Conservation (phyloP, 2,329 filamentous ascomycete genomes). For the Aureobasidium sp. region DNA sequence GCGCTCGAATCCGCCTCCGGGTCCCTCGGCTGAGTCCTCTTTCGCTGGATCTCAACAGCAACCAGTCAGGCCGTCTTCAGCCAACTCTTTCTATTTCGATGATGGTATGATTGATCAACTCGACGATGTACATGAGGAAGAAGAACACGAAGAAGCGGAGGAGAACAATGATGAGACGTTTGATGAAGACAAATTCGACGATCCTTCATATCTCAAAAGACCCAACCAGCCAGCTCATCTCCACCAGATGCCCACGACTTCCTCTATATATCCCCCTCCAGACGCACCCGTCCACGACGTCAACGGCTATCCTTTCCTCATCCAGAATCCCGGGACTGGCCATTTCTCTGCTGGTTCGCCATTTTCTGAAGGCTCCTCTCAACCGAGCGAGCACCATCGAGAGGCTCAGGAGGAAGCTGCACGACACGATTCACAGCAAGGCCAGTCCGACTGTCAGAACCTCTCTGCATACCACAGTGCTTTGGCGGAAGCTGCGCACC, state of each 20-base stretch:
- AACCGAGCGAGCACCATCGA: background rate
- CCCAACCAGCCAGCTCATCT: background rate
- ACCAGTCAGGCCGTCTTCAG: constrained; percentile 17
- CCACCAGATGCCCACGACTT: background rate
- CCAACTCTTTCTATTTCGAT: constrained; percentile 23
- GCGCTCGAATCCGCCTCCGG: background rate
- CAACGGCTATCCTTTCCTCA: constrained; percentile 4
- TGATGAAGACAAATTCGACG: constrained; percentile 30
- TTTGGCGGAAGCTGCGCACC: constrained; percentile 69
- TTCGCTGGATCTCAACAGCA: background rate
- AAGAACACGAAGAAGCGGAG: background rate
- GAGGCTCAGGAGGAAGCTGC: background rate
- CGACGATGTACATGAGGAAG: background rate
- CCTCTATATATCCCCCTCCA: background rate
- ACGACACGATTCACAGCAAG: constrained; percentile 28
- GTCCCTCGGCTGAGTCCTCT: background rate
- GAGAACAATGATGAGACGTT: constrained; percentile 13
- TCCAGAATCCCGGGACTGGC: constrained; percentile 1
- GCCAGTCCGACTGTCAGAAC: constrained; percentile 32
- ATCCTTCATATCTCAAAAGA: constrained; percentile 10
- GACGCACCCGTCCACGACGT: background rate
- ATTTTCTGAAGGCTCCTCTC: constrained; percentile 4
- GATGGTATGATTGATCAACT: constrained; percentile 20
- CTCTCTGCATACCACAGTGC: constrained; percentile 74
- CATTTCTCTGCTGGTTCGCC: constrained; percentile 3